A percentile compares a stretch with the other conserved stretches of the same genome.
Evolutionary conservation across 371 early-diverging fungal species (phyloP).

Genomic region (Thermomucor indicae-seudaticae): DNA sequence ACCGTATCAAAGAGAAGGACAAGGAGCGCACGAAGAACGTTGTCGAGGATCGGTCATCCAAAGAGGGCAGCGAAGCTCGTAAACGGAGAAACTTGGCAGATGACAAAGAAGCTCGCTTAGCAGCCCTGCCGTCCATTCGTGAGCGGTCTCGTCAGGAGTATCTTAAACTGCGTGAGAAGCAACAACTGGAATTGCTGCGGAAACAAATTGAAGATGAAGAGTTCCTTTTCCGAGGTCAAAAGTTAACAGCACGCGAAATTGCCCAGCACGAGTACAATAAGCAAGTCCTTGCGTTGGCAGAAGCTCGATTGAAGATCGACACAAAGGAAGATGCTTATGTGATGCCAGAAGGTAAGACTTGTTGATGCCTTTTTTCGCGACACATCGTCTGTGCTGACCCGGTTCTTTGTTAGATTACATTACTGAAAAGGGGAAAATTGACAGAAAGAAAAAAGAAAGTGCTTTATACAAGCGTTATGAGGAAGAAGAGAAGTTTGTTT

Average conservation of each 20-base stretch:
- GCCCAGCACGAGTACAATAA: conserved; percentile 78
- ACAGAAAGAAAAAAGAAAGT: conserved; percentile 85
- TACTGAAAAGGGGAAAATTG: conserved; percentile 93
- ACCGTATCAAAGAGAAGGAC: conserved; percentile 80
- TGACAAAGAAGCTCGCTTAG: conserved; percentile 65
- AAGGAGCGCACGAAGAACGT: conserved; percentile 76
- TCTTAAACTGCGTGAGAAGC: conserved; percentile 81
- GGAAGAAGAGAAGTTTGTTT: conserved; percentile 74
- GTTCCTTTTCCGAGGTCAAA: conserved; percentile 69
- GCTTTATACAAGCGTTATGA: conserved; percentile 88
- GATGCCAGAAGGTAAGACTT: conserved; percentile 85
- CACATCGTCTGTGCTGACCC: not conserved
- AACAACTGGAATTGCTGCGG: conserved; percentile 73
- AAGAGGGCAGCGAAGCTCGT: conserved; percentile 64
- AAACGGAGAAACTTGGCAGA: conserved; percentile 78
- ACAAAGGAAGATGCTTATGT: conserved; percentile 78
- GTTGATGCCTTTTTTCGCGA: not conserved
- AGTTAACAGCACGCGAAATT: conserved; percentile 76
- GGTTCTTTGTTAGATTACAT: conserved; percentile 65
- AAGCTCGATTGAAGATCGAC: conserved; percentile 82
- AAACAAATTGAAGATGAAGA: conserved; percentile 88
- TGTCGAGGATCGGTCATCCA: conserved; percentile 78
- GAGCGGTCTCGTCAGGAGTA: conserved; percentile 89
- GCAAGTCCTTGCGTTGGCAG: conserved; percentile 75
- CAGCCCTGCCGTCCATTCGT: conserved; percentile 71